Evolutionary conservation across 1,284 basidiomycete genomes (phyloP).

Genomic region (Trichosporon sp.): DNA sequence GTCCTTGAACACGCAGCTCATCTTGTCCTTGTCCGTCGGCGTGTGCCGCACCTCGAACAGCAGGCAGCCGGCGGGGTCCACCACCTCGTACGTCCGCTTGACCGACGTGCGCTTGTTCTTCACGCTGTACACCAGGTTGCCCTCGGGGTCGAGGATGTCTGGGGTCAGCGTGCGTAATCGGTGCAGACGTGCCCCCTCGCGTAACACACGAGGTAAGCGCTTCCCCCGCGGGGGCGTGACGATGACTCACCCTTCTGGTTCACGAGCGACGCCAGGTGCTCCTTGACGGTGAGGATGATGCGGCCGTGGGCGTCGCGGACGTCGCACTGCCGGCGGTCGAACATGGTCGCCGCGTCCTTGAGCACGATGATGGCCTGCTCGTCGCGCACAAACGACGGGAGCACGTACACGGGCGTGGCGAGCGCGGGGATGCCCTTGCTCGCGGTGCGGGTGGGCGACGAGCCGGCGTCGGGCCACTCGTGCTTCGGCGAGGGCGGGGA

Average conservation of each 20-base stretch:
- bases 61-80: not conserved
- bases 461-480: not conserved
- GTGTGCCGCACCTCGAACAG: not conserved
- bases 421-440: not conserved
- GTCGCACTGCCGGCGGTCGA: not conserved
- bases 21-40: not conserved
- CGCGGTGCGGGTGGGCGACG: not conserved
- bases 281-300: not conserved
- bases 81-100: not conserved
- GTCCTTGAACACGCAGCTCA: conserved; percentile 1
- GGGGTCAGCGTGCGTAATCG: not conserved
- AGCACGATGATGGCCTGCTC: conserved; percentile 1
- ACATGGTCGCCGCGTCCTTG: not conserved
- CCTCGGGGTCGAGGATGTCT: not conserved
- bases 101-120: conserved; percentile 4
- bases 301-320: not conserved
- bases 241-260: not conserved
- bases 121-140: conserved; percentile 3
- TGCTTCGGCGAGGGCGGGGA: not conserved
- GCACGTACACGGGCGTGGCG: not conserved
- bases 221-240: not conserved
- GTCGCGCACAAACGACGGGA: not conserved
- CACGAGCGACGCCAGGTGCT: not conserved
- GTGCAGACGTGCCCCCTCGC: not conserved
- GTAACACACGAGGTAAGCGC: not conserved